Evolutionary conservation across 495 filamentous ascomycete species (phyloP).

Genomic region (Trichoderma reesei): DNA sequence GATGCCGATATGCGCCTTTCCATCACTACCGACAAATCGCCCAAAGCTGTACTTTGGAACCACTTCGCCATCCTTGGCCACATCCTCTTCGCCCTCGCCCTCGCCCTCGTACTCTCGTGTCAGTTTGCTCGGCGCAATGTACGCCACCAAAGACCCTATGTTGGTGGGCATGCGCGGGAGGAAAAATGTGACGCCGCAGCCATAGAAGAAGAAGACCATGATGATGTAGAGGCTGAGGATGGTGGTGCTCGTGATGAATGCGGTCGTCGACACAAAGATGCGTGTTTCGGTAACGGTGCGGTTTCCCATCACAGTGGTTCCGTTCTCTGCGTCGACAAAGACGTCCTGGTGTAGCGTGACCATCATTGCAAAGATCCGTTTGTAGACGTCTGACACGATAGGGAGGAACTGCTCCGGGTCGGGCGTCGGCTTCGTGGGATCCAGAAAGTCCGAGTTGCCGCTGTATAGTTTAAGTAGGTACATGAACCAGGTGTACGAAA

Average conservation of each 20-base stretch:
- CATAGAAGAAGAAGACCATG: conserved; percentile 27
- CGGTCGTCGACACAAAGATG: conserved; percentile 27
- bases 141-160: conserved; percentile 29
- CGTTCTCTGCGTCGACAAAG: conserved; percentile 14
- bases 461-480: conserved; percentile 20
- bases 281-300: conserved; percentile 15
- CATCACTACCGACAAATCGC: conserved; percentile 31
- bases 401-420: conserved; percentile 15
- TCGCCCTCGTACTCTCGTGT: background rate
- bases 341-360: conserved; percentile 22
- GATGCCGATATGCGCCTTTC: conserved; percentile 32
- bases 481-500: conserved; percentile 26
- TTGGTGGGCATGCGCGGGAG: conserved; percentile 31
- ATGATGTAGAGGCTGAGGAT: conserved; percentile 27
- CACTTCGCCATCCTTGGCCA: too few relatives aligned
- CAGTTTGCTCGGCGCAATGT: conserved; percentile 19
- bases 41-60: conserved; percentile 29
- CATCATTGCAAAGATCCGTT: conserved; percentile 26
- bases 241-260: conserved; percentile 23
- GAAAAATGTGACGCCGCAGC: conserved; percentile 19
- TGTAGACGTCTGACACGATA: conserved; percentile 19
- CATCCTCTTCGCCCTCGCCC: background rate
- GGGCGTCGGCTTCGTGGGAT: conserved; percentile 21
- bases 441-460: conserved; percentile 20
- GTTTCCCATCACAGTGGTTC: background rate